Base-by-base conservation (phyloP, 1,284 basidiomycete genomes). In the Grifola frondosa region DNA sequence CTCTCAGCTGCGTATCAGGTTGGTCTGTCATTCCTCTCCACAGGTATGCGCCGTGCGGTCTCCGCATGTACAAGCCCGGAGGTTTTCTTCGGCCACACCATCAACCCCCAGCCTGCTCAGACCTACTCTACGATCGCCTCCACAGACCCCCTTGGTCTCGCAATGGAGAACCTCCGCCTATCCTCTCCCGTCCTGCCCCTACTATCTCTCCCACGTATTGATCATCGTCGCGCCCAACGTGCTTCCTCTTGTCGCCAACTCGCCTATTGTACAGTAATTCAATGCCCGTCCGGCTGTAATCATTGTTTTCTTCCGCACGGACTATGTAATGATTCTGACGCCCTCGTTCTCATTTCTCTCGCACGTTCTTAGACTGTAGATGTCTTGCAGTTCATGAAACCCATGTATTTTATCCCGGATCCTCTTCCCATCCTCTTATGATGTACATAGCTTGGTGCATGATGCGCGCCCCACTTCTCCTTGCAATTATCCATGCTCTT, bases 41-140 rank as follows among this genome's bases (percentile, higher is more conserved):
- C 77, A 21, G 91, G 93, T 61, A 96, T 97, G 90, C 81, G 95
- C 21, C 87, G 96, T 33, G 96, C 96, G 2, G 86, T 98, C 15
- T 88, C 94, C 2, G 85, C 92, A 6, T 94, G 93, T 65, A 93
- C 91, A 8, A 90, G 89, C 48, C 92, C 92, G 2, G 91, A 95
- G 61, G 80, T 91, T 19, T 91, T 94, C 77, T 96, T 95, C 60
- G 78, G 80, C 44, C 65, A 68, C 26, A 65, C 64, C 5, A 67
- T 67, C 42, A 67, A 63, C 42, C 60, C 56, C 2, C 71, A 72
- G 36, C 52, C 54, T 11, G 42, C 61, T 0, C 58, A 61, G 20
- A 63, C 63, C 51, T 63, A 71, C 62, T 52, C 61, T 28, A 69
- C 70, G 25, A 66, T 68, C 21, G 67, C 63, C 19, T 40, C 66